A percentile compares a stretch with the other conserved stretches of the same genome.
phyloP scores from a whole-genome alignment of 208 protist genomes.

The Leishmania braziliensis region DNA sequence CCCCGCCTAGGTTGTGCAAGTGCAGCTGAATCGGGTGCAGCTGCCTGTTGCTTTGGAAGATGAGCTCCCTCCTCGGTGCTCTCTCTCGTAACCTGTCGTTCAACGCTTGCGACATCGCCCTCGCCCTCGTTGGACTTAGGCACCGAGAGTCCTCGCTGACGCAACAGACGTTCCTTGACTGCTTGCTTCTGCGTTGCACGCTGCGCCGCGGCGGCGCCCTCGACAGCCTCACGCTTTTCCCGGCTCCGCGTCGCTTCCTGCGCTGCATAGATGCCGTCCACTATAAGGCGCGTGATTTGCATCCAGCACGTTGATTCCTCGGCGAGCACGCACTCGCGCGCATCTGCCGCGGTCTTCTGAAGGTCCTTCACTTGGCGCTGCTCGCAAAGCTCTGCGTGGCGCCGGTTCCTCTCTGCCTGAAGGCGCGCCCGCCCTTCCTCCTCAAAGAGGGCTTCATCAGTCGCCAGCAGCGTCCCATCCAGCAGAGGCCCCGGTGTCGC shows the following conservation, averaged over 20 bases:
- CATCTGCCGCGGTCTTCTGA: slow-evolving; percentile 23
- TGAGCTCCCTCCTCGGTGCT: background rate
- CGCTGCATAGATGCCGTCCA: slow-evolving; percentile 50
- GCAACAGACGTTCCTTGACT: slow-evolving; percentile 19
- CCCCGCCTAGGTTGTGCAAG: background rate
- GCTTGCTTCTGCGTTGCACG: slow-evolving; percentile 13
- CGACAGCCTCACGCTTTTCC: slow-evolving; percentile 18
- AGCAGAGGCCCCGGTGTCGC: background rate
- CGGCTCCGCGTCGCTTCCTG: slow-evolving; percentile 13
- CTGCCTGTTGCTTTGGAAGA: background rate
- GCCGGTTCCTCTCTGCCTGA: slow-evolving; percentile 30
- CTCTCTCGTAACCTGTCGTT: background rate
- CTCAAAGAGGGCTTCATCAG: slow-evolving; percentile 26
- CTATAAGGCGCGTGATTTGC: slow-evolving; percentile 28
- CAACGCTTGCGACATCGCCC: background rate
- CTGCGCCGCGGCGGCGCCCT: slow-evolving; percentile 6
- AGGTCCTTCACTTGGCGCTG: slow-evolving; percentile 26
- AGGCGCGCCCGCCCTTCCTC: slow-evolving; percentile 45
- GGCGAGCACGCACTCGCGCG: slow-evolving; percentile 40
- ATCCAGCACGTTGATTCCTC: slow-evolving; percentile 48
- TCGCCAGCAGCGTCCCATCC: slow-evolving; percentile 21
- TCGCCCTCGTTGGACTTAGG: background rate
- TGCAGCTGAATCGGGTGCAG: background rate
- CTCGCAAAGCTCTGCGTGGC: slow-evolving; percentile 28
- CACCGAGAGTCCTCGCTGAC: background rate